Evolutionary conservation across 345 rosid genomes (phyloP).

Genomic region (Moricandia arvensis): DNA sequence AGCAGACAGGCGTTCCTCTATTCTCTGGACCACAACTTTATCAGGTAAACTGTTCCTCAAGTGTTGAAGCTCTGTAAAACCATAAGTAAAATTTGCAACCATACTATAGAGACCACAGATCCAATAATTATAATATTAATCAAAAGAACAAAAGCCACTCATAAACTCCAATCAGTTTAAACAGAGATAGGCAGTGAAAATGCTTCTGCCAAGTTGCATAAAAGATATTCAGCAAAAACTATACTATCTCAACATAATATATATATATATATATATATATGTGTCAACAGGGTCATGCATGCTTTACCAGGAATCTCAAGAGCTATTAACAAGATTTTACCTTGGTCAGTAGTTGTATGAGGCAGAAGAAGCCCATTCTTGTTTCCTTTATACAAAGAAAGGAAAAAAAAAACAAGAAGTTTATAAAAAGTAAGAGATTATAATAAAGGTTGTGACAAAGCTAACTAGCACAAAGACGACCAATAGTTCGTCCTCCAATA

Average conservation of each 20-base stretch:
- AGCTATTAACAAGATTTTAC: constrained; percentile 33
- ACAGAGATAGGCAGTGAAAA: background rate
- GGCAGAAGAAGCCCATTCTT: constrained; percentile 95
- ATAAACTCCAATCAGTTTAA: background rate
- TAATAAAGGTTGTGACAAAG: background rate
- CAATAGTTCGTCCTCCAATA: constrained; percentile 75
- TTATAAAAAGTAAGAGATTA: background rate
- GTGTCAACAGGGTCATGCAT: background rate
- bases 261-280: too few relatives aligned
- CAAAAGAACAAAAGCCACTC: background rate
- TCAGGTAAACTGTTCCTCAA: constrained; percentile 95
- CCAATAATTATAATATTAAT: background rate
- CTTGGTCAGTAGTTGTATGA: constrained; percentile 94
- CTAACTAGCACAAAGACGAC: constrained; percentile 84
- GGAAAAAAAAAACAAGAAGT: background rate
- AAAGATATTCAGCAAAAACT: background rate
- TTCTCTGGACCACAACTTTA: constrained; percentile 80
- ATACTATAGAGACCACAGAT: background rate
- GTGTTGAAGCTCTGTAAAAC: constrained; percentile 74
- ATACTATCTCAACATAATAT: background rate
- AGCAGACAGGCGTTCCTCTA: constrained; percentile 92
- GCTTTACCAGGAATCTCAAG: background rate
- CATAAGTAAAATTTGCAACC: constrained; percentile 8
- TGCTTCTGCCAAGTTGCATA: background rate
- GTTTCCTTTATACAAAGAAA: constrained; percentile 55